A percentile compares a stretch with the other conserved stretches of the same genome.
These are phyloP conservation scores for Neurospora sp. DNA, from an alignment of 495 filamentous ascomycete genomes.

Conservation along the genomic window DNA sequence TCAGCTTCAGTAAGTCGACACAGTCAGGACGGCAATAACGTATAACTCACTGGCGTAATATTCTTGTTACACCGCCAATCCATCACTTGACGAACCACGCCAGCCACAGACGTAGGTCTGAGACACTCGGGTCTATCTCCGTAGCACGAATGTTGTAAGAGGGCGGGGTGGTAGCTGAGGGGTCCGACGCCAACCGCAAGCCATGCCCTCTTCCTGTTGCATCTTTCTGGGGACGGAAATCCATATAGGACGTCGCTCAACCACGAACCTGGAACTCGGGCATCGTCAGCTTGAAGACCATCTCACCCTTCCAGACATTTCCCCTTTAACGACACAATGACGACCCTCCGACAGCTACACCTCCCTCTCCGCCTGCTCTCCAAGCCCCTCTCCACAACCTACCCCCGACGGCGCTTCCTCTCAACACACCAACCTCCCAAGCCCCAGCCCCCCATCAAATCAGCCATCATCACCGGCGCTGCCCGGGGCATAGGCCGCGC, in stretches of 20 bases:
- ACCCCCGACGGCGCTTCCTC: not conserved
- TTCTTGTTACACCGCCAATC: not conserved
- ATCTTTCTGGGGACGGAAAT: not conserved
- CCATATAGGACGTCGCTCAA: not conserved
- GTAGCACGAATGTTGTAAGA: not conserved
- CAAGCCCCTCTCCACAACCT: not conserved
- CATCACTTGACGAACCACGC: not conserved
- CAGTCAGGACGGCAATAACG: not conserved
- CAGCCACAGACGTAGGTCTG: not conserved
- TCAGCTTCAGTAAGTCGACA: not conserved
- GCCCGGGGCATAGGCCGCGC: constrained; percentile 50
- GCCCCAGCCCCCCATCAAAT: not conserved
- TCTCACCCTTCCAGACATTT: no score
- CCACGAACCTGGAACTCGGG: not conserved
- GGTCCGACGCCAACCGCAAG: not conserved
- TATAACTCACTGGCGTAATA: not conserved
- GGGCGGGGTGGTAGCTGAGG: not conserved
- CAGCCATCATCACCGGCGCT: constrained; percentile 50
- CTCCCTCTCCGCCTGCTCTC: not conserved
- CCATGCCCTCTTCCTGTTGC: not conserved
- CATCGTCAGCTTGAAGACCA: not conserved
- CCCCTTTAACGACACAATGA: not conserved
- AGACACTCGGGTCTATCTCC: not conserved
- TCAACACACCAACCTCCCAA: not conserved
- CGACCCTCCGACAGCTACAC: not conserved